phyloP scores from a whole-genome alignment of 495 filamentous ascomycete species.

The Aspergillus mulundensis region DNA sequence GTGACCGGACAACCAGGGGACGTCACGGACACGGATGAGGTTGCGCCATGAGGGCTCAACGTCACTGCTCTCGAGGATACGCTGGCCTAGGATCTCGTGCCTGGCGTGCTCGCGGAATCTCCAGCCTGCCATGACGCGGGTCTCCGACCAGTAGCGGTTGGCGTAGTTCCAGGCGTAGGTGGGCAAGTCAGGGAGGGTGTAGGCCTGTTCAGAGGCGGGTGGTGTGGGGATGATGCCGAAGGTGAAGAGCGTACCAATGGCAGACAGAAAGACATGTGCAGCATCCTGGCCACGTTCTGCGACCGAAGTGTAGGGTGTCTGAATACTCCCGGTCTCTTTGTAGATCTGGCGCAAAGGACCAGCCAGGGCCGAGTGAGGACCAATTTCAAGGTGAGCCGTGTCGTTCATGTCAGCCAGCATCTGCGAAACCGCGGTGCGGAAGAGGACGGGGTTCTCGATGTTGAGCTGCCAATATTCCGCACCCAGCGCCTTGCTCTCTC shows the following conservation, averaged over 20 bases:
- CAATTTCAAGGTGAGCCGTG: constrained; percentile 8
- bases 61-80: constrained; percentile 30
- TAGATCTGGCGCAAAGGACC: constrained; percentile 9
- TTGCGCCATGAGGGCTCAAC: constrained; percentile 47
- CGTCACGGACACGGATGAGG: constrained; percentile 33
- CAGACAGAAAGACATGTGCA: neutral
- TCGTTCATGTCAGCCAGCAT: too few species aligned
- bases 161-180: constrained; percentile 48
- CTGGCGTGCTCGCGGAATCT: neutral
- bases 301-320: constrained; percentile 6
- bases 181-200: constrained; percentile 37
- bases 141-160: constrained; percentile 42
- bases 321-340: neutral
- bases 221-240: constrained; percentile 23
- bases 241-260: constrained; percentile 21
- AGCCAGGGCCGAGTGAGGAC: constrained; percentile 13
- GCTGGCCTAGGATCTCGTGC: constrained; percentile 41
- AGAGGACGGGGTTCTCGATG: constrained; percentile 35
- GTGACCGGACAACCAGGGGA: constrained; percentile 47
- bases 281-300: constrained; percentile 3
- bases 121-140: constrained; percentile 21
- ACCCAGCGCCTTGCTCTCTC: neutral
- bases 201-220: constrained; percentile 21
- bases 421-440: constrained; percentile 17
- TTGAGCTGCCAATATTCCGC: constrained; percentile 38